Evolutionary conservation across 2,329 filamentous ascomycete species (phyloP), one percentile per base, ranked within the genome.

Genomic region (Penicillium sp.): DNA sequence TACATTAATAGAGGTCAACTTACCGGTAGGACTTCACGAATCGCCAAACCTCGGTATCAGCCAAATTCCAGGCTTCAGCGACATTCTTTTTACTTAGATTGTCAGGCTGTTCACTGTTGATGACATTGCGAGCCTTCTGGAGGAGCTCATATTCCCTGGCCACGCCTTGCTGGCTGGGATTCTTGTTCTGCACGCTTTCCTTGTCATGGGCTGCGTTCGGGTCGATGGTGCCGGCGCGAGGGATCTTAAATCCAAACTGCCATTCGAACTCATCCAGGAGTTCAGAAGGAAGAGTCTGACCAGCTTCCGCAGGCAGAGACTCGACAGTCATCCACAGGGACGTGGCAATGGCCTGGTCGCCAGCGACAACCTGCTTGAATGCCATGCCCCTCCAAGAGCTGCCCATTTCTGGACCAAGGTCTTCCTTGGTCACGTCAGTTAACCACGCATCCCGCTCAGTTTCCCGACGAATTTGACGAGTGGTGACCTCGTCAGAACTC

Each of bases 191-290:
- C 31, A 71, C 66, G 31, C 69, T 70, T 49, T 75, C 71, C 59
- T 72, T 74, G 37, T 70, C 65, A 9, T 63, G 66, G 26, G 75
- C 69, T 21, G 70, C 70, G 27, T 75, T 74, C 26, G 71, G 63
- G 54, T 77, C 71, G n/a, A 71, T 67, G 37, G 71, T 69, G 73
- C 77, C 50, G 65, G 74, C 61, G 55, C 81, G 80, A 1, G 93
- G 90, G 10, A 97, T 82, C 14, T 82, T 79, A 74, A 98, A 98
- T 53, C 93, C 95, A 71, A 98, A 91, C 64, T 89, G 84, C 91
- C 92, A 98, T 69, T 93, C 89, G 2, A 96, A 79, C 62, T 95
- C 89, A n/a, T 83, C 73, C 21, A 79, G 57, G 33, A 78, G 71
- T 14, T 69, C 64, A 2, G 74, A 73, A 3, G 88, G 86, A 8